phyloP scores from a whole-genome alignment of 805 yeast species.

The Yamadazyma tumulicola region DNA sequence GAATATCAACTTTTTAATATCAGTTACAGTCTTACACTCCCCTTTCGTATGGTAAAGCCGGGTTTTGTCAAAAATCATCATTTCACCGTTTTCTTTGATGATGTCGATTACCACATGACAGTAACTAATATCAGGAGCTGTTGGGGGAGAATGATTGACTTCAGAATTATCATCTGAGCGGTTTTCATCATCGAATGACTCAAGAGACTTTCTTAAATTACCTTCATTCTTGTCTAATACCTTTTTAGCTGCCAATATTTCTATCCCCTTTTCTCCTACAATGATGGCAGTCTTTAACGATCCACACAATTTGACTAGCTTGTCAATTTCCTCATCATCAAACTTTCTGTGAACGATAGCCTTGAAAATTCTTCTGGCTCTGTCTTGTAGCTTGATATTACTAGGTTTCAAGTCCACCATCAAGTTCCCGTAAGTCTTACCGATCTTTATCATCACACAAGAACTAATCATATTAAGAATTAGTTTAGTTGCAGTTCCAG shows the following conservation, averaged over 20 bases:
- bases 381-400: constrained; percentile 2
- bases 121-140: neutral
- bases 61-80: neutral
- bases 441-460: constrained; percentile 1
- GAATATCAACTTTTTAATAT: neutral
- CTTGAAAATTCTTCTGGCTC: constrained; percentile 4
- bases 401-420: constrained; percentile 7
- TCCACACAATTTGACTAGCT: neutral
- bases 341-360: neutral
- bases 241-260: neutral
- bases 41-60: neutral
- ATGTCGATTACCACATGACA: constrained; percentile 4
- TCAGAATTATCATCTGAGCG: neutral
- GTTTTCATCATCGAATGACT: neutral
- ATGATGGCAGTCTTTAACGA: constrained; percentile 1
- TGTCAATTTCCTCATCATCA: neutral
- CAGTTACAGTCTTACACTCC: neutral
- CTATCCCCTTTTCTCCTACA: constrained; percentile 2
- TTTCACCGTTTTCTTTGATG: neutral
- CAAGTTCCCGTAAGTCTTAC: constrained; percentile 5
- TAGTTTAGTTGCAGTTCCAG: constrained; percentile 5
- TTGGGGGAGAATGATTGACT: neutral
- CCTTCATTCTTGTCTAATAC: neutral
- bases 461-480: constrained; percentile 4
- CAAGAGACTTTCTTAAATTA: neutral